Base-by-base conservation (phyloP, 306 rosid genomes). In the Oxytropis ochrocephala region DNA sequence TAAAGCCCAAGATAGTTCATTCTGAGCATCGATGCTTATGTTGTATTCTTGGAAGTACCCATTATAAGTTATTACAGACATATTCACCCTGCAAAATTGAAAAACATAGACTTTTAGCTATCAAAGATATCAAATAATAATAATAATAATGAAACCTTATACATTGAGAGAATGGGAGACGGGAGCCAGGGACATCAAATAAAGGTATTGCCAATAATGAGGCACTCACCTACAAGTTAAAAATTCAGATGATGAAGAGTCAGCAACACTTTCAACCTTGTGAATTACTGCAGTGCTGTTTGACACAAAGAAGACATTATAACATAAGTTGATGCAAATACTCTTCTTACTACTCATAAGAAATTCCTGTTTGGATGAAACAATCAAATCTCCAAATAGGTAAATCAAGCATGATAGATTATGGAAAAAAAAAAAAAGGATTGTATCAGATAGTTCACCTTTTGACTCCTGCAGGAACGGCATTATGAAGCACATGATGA, bases 21-120 rank as follows among this genome's bases (percentile, higher is more conserved):
- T 87, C 35, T 79, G 87, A 41, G 83, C 67, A 57, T 81, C 86
- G 69, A 90, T 72, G 47, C 74, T 86, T 38, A 93, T 32, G 75
- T 64, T 82, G 85, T 90, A 93, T 81, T 93, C 97, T 46, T 79
- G 86, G 74, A 90, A 87, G 81, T 82, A 75, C 36, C 98, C 98
- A 58, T 82, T 84, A 75, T 71, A 88, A 75, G 85, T 79, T 69
- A 94, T 77, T 61, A 88, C 86, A 48, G 83, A 83, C 75, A 94
- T 38, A 14, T 81, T 88, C 67, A 82, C 90, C 89, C 97, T 90
- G 87, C 5, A 81, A 81, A 81, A 74, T 66, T 44, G 53, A 66
- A 64, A 75, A 52, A 8, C 24, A 7, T 5, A 17, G 63, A 85
- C 39, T 39, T 51, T 57, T 10, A 81, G 77, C 59, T 67, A 51